Base-by-base conservation (phyloP, 306 rosid genomes). In the Lablab purpureus region DNA sequence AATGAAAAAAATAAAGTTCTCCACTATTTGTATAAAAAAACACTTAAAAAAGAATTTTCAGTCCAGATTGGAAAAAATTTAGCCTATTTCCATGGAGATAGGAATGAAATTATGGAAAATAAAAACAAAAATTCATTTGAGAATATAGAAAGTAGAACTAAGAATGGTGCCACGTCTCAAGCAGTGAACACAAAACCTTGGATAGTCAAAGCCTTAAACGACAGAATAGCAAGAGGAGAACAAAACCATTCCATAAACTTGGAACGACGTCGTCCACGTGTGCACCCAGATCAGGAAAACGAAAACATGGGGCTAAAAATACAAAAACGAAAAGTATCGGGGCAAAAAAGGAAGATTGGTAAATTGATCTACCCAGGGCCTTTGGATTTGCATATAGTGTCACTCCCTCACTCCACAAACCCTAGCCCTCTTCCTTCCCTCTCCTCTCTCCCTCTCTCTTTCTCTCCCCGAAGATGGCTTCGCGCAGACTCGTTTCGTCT, bases 401-500 rank as follows among this genome's bases (percentile, higher is more conserved):
- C 46, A 69, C 82, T 56, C 47, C 9, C 73, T 9, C 52, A 43
- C 59, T 70, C 22, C 63, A 17, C 91, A 83, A 92, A 90, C 94
- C 97, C 97, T 88, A 88, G 81, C 81, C 77, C 52, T 52, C 79
- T 60, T 81, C 78, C 1, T 34, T 58, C 82, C 40, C 37, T 77
- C 78, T 2, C 45, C 37, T 52, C 82, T 45, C 45, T 40, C 7
- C 60, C 50, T 8, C 85, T 25, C 54, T 40, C 67, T 6, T 23
- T 77, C 84, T 75, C 77, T 77, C 54, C 8, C 74, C 37, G 70
- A 60, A 72, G 74, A 93, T 94, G 98, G 96, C 98, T 86, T 94
- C 97, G 36, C 93, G 98, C 67, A 92, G 92, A 79, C 73, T 90
- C 73, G 64, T 86, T 12, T 86, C 93, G 28, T 87, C 98, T 67